Evolutionary conservation across 495 filamentous ascomycete genomes (phyloP).

Genomic region (Penicillium arizonense): DNA sequence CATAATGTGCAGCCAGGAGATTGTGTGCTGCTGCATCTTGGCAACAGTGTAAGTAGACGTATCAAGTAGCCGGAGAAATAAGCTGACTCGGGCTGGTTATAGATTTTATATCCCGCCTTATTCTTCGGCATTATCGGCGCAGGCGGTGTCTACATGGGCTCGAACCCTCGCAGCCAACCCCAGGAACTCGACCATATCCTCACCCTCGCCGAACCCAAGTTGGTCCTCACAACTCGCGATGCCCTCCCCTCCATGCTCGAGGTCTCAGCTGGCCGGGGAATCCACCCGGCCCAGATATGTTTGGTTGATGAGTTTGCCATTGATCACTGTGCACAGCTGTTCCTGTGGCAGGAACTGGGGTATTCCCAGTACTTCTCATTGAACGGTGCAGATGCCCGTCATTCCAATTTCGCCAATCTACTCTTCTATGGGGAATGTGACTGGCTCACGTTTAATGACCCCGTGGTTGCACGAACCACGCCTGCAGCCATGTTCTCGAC

Average conservation of each 20-base stretch:
- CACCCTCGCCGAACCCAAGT: conserved; percentile 25
- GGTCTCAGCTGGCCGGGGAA: conserved; percentile 31
- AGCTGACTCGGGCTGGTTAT: conserved; percentile 7
- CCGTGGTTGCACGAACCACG: conserved; percentile 41
- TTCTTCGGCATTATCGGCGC: conserved; percentile 50
- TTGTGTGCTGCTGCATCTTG: conserved; percentile 59
- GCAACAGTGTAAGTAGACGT: conserved; percentile 52
- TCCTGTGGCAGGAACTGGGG: conserved; percentile 26
- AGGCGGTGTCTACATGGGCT: conserved; percentile 39
- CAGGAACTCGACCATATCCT: conserved; percentile 34
- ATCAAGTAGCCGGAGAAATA: background rate
- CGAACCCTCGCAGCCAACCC: conserved; percentile 32
- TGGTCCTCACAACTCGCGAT: conserved; percentile 30
- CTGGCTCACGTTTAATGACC: conserved; percentile 53
- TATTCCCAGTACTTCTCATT: conserved; percentile 21
- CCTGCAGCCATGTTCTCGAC: conserved; percentile 54
- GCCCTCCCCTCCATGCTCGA: conserved; percentile 21
- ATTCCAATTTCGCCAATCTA: conserved; percentile 40
- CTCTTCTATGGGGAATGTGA: conserved; percentile 50
- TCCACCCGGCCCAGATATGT: conserved; percentile 50
- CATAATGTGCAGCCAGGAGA: conserved; percentile 55
- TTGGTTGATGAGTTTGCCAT: conserved; percentile 44
- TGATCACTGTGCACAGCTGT: conserved; percentile 34
- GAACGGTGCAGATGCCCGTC: conserved; percentile 14
- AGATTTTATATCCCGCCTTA: conserved; percentile 50